These are phyloP conservation scores for Hygrocybe coccinea DNA, from an alignment of 768 basidiomycete genomes.

Conservation along the genomic window DNA sequence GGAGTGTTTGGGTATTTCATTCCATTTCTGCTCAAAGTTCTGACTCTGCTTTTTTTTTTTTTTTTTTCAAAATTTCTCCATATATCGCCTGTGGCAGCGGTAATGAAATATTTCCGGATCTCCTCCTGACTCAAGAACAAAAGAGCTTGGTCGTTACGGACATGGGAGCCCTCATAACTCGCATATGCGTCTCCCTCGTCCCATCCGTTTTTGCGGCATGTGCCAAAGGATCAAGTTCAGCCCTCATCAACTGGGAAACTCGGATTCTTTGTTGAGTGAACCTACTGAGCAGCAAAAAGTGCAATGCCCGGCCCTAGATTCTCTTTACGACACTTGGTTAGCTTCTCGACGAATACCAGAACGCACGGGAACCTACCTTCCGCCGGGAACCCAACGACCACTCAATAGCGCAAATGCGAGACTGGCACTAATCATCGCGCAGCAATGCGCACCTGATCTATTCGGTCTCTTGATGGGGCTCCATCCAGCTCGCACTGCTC, in stretches of 20 bases:
- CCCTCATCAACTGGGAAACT: neutral
- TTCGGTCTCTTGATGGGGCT: slow-evolving; percentile 43
- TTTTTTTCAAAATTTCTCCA: neutral
- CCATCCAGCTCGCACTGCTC: slow-evolving; percentile 64
- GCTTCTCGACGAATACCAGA: slow-evolving; percentile 50
- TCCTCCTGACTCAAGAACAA: slow-evolving; percentile 3
- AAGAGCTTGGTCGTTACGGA: neutral
- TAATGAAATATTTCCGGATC: slow-evolving; percentile 1
- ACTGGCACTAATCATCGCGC: slow-evolving; percentile 53
- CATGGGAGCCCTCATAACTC: neutral
- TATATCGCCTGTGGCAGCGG: too few relatives aligned
- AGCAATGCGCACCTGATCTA: slow-evolving; percentile 50
- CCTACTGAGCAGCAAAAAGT: slow-evolving; percentile 1
- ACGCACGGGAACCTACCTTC: slow-evolving; percentile 42
- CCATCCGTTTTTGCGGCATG: neutral
- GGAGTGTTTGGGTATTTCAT: neutral
- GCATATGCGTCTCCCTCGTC: neutral
- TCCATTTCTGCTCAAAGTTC: neutral
- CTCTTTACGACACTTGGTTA: slow-evolving; percentile 52
- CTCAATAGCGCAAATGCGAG: slow-evolving; percentile 51
- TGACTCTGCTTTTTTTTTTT: neutral
- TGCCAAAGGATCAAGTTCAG: neutral
- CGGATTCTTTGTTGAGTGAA: slow-evolving; percentile 19
- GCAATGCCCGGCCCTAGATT: slow-evolving; percentile 20
- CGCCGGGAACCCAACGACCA: slow-evolving; percentile 68